phyloP scores from a whole-genome alignment of 78 protist species.

The Kipferlia bialata region DNA sequence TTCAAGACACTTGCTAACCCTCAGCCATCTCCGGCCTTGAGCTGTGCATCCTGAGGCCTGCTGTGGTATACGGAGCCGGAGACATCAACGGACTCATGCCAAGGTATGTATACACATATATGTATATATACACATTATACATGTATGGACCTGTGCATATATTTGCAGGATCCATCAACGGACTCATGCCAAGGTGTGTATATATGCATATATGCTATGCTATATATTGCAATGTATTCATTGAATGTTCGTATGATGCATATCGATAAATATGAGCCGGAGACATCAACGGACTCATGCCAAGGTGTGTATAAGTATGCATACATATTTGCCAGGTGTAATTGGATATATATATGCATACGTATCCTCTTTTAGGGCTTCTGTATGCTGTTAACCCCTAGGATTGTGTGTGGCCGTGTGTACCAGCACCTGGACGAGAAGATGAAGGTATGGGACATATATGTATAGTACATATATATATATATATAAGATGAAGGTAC shows the following conservation, averaged over 20 bases:
- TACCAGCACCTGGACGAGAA: slow-evolving; percentile 62
- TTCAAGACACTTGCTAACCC: too few species aligned
- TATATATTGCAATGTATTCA: too few species aligned
- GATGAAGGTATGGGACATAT: slow-evolving; percentile 74
- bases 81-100: slow-evolving; percentile 70
- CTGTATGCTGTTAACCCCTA: too few species aligned
- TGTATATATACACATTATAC: too few species aligned
- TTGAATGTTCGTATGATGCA: too few species aligned
- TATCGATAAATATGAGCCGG: slow-evolving; percentile 56
- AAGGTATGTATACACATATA: background rate
- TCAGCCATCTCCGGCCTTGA: slow-evolving; percentile 5
- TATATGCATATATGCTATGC: background rate
- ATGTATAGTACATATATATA: too few species aligned
- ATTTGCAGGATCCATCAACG: slow-evolving; percentile 52
- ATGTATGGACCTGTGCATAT: too few species aligned
- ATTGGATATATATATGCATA: too few species aligned
- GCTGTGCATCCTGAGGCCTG: slow-evolving; percentile 65
- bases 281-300: slow-evolving; percentile 69
- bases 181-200: slow-evolving; percentile 56
- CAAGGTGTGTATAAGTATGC: background rate
- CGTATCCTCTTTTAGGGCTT: background rate
- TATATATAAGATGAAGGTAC: too few species aligned
- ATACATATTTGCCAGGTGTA: too few species aligned
- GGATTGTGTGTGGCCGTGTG: slow-evolving; percentile 73
- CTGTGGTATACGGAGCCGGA: slow-evolving; percentile 81